Conservation (phyloP, 768 basidiomycete genomes). For the Xerocomus spinulosus region DNA sequence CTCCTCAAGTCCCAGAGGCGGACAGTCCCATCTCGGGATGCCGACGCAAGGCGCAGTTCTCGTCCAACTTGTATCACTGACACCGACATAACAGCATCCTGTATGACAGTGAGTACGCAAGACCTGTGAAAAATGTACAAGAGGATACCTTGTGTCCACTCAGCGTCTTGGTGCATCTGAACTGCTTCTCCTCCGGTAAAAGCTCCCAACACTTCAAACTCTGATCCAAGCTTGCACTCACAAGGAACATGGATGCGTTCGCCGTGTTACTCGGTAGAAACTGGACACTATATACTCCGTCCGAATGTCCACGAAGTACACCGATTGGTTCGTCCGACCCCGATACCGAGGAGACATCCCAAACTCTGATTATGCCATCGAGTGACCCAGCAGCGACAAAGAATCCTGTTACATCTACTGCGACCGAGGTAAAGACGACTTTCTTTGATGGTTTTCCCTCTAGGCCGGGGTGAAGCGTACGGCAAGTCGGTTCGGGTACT, state of each 20-base stretch:
- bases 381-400: conserved; percentile 50
- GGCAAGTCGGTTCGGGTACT: conserved; percentile 15
- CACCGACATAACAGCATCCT: conserved; percentile 31
- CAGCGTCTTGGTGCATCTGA: conserved; percentile 29
- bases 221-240: conserved; percentile 28
- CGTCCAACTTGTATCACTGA: conserved; percentile 31
- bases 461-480: conserved; percentile 16
- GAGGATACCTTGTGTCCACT: conserved; percentile 25
- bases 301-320: conserved; percentile 25
- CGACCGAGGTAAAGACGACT: conserved; percentile 28
- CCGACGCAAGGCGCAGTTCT: conserved; percentile 33
- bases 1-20: conserved; percentile 34
- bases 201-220: conserved; percentile 46
- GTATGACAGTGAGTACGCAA: background rate
- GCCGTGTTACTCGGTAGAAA: conserved; percentile 22
- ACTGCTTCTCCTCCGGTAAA: conserved; percentile 20
- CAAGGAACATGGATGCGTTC: conserved; percentile 28
- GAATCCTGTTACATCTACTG: conserved; percentile 31
- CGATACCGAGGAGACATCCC: conserved; percentile 43
- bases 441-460: conserved; percentile 19
- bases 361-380: conserved; percentile 49
- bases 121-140: background rate
- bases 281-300: conserved; percentile 30
- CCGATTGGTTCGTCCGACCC: conserved; percentile 20
- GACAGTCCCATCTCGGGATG: conserved; percentile 35